Evolutionary conservation across 129 eudicot genomes (phyloP).

Genomic region (Chrysanthemum makinoi): DNA sequence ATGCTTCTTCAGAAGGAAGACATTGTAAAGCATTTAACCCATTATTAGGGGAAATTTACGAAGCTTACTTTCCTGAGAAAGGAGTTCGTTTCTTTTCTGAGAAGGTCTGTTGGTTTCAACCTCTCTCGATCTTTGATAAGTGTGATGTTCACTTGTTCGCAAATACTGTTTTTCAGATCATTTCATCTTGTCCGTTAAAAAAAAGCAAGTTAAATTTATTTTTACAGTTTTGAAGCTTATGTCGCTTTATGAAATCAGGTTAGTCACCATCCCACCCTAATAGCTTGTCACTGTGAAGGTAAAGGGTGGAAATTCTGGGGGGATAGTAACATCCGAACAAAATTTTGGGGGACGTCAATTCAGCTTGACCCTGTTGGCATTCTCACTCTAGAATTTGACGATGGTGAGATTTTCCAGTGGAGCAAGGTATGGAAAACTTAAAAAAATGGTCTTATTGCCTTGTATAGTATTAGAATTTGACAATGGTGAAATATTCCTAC

Average conservation of each 20-base stretch:
- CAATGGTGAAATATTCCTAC: not conserved
- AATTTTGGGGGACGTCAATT: slow-evolving; percentile 83
- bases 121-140: not conserved
- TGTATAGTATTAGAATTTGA: not conserved
- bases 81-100: slow-evolving; percentile 90
- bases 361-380: slow-evolving; percentile 90
- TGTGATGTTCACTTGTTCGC: no score
- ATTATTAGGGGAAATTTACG: slow-evolving; percentile 89
- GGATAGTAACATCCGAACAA: slow-evolving; percentile 78
- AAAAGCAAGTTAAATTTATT: not conserved
- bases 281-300: slow-evolving; percentile 94
- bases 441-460: not conserved
- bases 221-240: not conserved
- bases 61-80: slow-evolving; percentile 91
- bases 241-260: slow-evolving; percentile 45
- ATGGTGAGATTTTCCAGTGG: slow-evolving; percentile 93
- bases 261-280: slow-evolving; percentile 88
- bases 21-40: slow-evolving; percentile 96
- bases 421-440: slow-evolving; percentile 55
- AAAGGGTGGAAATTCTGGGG: slow-evolving; percentile 91
- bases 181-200: not conserved
- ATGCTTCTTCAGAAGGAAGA: slow-evolving; percentile 85
- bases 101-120: slow-evolving; percentile 50
- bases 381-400: slow-evolving; percentile 79
- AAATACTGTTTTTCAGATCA: no score